These are phyloP conservation scores for Mycena latifolia DNA, from an alignment of 768 basidiomycete species.

Conservation along the genomic window DNA sequence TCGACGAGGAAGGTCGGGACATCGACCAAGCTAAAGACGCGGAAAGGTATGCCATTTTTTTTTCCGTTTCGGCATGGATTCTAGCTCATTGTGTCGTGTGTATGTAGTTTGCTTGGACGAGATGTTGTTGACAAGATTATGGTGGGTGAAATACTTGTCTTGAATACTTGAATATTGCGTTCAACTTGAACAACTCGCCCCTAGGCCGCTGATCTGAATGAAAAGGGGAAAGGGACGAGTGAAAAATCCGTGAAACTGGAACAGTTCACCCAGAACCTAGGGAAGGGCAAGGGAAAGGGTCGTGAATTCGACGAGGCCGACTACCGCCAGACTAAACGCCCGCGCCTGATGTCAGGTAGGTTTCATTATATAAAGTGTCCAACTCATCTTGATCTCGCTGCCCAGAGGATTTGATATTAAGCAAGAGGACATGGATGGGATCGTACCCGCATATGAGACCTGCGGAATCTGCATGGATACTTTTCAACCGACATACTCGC, in stretches of 20 bases:
- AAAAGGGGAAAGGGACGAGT: constrained; percentile 46
- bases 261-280: constrained; percentile 4
- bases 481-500: constrained; percentile 49
- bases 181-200: constrained; percentile 3
- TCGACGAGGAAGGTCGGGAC: constrained; percentile 44
- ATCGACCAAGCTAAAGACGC: constrained; percentile 45
- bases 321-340: constrained; percentile 15
- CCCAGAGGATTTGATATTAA: constrained; percentile 28
- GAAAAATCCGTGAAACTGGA: constrained; percentile 13
- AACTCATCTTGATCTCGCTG: constrained; percentile 2
- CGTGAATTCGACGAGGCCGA: background rate
- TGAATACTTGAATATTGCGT: background rate
- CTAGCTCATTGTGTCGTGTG: too few species aligned
- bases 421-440: constrained; percentile 28
- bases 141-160: constrained; percentile 27
- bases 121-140: constrained; percentile 43
- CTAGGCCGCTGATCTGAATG: constrained; percentile 44
- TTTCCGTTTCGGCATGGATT: too few species aligned
- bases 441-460: constrained; percentile 36
- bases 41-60: constrained; percentile 40
- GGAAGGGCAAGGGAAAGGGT: constrained; percentile 14
- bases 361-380: background rate
- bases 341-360: constrained; percentile 19
- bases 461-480: constrained; percentile 56
- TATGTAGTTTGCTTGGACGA: constrained; percentile 44